Conservation (phyloP, 352 stramenopile genomes). For the Globisporangium polare region DNA sequence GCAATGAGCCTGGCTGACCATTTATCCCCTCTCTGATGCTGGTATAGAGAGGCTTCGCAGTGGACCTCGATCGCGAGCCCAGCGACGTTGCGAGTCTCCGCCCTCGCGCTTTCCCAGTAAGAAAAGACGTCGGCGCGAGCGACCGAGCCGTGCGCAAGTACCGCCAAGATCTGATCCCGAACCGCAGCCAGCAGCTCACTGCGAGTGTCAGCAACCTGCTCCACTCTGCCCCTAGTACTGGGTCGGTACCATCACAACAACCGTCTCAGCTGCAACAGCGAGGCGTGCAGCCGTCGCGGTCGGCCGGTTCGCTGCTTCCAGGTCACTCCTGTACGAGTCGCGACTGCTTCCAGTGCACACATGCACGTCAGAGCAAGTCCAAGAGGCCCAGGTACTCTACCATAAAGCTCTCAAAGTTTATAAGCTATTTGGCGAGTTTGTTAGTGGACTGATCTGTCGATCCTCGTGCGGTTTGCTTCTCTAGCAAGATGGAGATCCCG, state of each 20-base stretch:
- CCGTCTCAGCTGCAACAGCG: background rate
- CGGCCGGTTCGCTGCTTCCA: constrained; percentile 11
- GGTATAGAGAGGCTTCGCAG: constrained; percentile 46
- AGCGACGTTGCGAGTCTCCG: constrained; percentile 31
- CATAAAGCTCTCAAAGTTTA: background rate
- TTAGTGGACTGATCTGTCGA: background rate
- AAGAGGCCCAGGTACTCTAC: constrained; percentile 10
- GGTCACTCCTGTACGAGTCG: constrained; percentile 28
- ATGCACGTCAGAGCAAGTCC: background rate
- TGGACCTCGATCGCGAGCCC: constrained; percentile 36
- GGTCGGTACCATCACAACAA: background rate
- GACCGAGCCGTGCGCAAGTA: constrained; percentile 70
- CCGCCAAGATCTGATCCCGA: constrained; percentile 56
- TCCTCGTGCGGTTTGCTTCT: background rate
- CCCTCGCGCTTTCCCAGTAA: constrained; percentile 29
- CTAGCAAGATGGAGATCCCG: constrained; percentile 7
- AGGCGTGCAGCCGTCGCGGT: constrained; percentile 23
- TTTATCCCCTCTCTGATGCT: background rate
- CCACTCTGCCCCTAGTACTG: background rate
- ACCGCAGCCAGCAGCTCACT: constrained; percentile 46
- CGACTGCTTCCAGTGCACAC: constrained; percentile 59
- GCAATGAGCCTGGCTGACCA: background rate
- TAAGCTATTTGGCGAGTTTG: background rate
- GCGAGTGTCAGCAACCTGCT: constrained; percentile 32
- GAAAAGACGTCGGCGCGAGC: constrained; percentile 47